Base-by-base conservation (phyloP, 306 rosid species). In the Lathyrus aphaca region DNA sequence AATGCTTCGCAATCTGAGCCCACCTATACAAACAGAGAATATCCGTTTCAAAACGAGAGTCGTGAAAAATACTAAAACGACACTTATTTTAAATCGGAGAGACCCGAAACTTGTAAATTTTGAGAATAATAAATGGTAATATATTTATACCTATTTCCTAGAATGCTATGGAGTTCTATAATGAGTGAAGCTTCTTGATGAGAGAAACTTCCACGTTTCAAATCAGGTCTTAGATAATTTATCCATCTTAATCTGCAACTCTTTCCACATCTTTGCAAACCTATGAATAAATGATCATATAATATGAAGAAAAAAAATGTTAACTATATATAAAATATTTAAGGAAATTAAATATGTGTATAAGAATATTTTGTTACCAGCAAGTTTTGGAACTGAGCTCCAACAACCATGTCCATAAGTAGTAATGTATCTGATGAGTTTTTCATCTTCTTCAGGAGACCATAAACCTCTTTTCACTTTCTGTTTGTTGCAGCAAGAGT, bases 381-480 rank as follows among this genome's bases (percentile, higher is more conserved):
- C 95, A 86, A 70, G 99, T 78, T 87, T 89, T 5, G 99, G 96
- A 72, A 94, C 92, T 74, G 99, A 88, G 53, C 99, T 91, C 99
- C 99, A 91, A 77, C 91, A 88, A 72, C 97, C 99, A 77, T 88
- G 99, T 80, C 99, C 96, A 64, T 88, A 80, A 70, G 86, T 83
- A 51, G 97, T 80, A 56, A 94, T 87, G 77, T 91, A 91, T 82
- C 79, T 87, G 77, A 91, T 68, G 83, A 94, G 99, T 57, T 94
- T 94, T 72, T 94, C 96, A 82, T 94, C 99, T 71, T 94, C 99
- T 51, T 94, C 99, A 0, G 99, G 97, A 30, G 99, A 94, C 99
- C 99, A 94, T 8, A 94, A 63, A 35, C 99, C 99, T 60, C 99
- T 91, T 86, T 94, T 94, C 68, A 91, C 97, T 74, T 94, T 88